Evolutionary conservation across 306 rosid species (phyloP), one percentile per base, ranked within the genome.

Genomic region (Fragaria nilgerrensis): DNA sequence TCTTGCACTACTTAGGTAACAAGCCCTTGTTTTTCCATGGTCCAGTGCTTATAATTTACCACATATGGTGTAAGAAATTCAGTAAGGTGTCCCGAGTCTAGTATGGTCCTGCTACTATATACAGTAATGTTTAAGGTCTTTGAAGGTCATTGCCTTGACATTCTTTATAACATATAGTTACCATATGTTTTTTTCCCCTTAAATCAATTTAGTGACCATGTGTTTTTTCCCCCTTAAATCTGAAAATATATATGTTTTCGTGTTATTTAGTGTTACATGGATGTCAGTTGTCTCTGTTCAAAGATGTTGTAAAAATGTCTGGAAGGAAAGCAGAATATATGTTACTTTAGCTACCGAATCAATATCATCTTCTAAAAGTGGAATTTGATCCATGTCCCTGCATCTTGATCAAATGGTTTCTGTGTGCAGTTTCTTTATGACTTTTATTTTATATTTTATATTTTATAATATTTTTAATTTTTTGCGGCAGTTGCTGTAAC

Each of bases 401-500:
- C 66, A 61, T 67, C 43, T 48, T 32, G 29, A 37, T 13, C 41
- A 17, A 74, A 61, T 27, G 37, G 20, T 27, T 70, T 63, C 20
- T 49, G n/a, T 22, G 23, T 39, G 76, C 20, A 22, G 36, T 67
- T 74, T 61, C 67, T 62, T 74, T 62, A 47, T 69, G 43, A 59
- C 61, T 74, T 25, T 27, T 17, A 20, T 52, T 19, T 16, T 53
- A 20, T 0, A 7, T 55, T 53, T 53, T 19, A 6, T 53, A 20
- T 2, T n/a, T 8, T 25, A 3, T 25, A 48, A 45, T 12, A 12
- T 23, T 3, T 11, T 3, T 37, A 9, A 39, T 61, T 86, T 86
- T 80, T 78, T 84, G 37, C 64, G 63, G 56, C 90, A 94, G 98
- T 94, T 83, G 98, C 97, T 73, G 98, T 92, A 64, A 94, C 97